Base-by-base conservation (phyloP, 1,139 yeast genomes). In the Candida buenavistaensis region DNA sequence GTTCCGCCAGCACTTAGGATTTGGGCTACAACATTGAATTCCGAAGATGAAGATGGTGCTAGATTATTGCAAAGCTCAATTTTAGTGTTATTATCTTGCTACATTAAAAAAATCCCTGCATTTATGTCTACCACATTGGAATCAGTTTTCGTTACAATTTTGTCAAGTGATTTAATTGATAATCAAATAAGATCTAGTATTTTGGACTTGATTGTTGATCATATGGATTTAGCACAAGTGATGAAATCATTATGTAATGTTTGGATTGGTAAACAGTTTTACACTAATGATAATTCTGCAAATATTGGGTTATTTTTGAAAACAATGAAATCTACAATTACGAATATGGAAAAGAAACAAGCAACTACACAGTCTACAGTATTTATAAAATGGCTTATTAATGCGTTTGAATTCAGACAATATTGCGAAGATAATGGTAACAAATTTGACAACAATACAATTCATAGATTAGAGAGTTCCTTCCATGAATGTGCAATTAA, bases 71-170 rank as follows among this genome's bases (percentile, higher is more conserved):
- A 83, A 52, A 66, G 82, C 6, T 78, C 97, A 0, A 71, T 84
- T 12, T 64, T 88, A 45, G 76, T 87, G 27, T 67, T 92, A 35
- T 70, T 87, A 41, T 80, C 96, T 4, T 76, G 90, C 30, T 71
- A 88, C 52, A 66, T 90, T 33, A 87, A 83, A 59, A 80, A 87
- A 50, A 81, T 94, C 47, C 97, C 98, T 25, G 82, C 88, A 10
- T 92, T 92, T 55, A 75, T 92, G 65, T 68, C 78, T 14, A 78
- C 94, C 6, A 80, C 80, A 45, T 64, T 89, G 48, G 74, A 72
- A 37, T 78, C 79, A 35, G 73, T 87, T 33, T 60, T 88, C 40
- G 62, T 68, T 36, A 67, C 81, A 9, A 62, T 83, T 14, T 74
- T 88, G 45, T 62, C 66, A 29, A 78, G 88, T 33, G 68, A 72